Conservation (phyloP, 148 eudicot genomes). For the Rhododendron molle region DNA sequence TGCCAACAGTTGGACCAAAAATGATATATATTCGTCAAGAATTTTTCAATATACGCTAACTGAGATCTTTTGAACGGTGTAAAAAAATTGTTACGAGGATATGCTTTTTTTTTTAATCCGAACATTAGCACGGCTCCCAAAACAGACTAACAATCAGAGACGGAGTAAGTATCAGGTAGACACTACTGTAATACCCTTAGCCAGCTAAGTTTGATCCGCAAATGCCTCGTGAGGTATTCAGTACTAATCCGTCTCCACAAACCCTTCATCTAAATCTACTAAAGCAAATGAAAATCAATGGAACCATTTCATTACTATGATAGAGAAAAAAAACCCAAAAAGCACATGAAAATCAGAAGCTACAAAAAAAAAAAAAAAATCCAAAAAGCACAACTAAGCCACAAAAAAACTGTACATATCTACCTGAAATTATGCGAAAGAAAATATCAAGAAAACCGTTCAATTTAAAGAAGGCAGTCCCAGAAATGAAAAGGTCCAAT, state of each 20-base stretch:
- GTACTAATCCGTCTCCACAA: not conserved
- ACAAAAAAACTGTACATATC: not conserved
- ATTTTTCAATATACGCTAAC: not conserved
- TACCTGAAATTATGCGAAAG: not conserved
- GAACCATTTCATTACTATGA: not conserved
- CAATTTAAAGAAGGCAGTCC: not conserved
- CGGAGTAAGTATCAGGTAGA: not conserved
- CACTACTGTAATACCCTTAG: not conserved
- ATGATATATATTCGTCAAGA: not conserved
- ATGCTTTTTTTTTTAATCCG: not conserved
- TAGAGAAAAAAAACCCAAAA: no score
- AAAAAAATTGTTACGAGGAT: not conserved
- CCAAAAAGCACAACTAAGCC: not conserved
- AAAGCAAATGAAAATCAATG: not conserved
- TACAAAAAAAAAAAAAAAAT: no score
- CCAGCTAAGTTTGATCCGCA: not conserved
- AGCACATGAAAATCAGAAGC: not conserved
- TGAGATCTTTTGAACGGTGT: not conserved
- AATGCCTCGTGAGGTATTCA: not conserved
- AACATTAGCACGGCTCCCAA: not conserved
- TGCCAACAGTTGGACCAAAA: not conserved
- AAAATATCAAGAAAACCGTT: not conserved
- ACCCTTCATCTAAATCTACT: not conserved
- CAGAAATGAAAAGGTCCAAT: not conserved
- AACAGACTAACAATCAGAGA: not conserved